phyloP scores from a whole-genome alignment of 2,329 filamentous ascomycete species.

The Alternaria gaisen region DNA sequence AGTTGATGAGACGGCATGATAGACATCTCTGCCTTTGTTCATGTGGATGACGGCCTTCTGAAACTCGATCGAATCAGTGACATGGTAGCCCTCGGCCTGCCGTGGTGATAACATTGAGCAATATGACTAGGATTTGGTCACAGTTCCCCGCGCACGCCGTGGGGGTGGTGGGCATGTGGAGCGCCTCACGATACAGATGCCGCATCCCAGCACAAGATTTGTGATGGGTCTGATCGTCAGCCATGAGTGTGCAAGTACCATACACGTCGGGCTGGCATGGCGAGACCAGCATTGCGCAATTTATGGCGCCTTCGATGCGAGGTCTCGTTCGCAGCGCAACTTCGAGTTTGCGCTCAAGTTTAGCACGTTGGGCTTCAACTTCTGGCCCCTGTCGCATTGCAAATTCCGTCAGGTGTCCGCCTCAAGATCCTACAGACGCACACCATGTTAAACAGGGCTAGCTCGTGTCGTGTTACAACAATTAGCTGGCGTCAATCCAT shows the following conservation, averaged over 20 bases:
- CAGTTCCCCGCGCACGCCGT: slow-evolving; percentile 10
- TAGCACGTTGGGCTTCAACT: slow-evolving; percentile 6
- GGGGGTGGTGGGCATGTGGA: slow-evolving; percentile 9
- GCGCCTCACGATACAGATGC: slow-evolving; percentile 2
- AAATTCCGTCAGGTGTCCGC: slow-evolving; percentile 1
- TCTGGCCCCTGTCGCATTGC: slow-evolving; percentile 3
- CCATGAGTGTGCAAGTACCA: not conserved
- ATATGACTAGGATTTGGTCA: slow-evolving; percentile 7
- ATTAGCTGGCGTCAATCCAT: slow-evolving; percentile 16
- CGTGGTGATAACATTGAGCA: not conserved
- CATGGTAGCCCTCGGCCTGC: slow-evolving; percentile 5
- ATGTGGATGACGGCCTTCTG: slow-evolving; percentile 2
- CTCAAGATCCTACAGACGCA: slow-evolving; percentile 4
- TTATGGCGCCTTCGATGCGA: slow-evolving; percentile 1
- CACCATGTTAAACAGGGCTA: slow-evolving; percentile 7
- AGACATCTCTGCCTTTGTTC: not conserved
- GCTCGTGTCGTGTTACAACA: slow-evolving; percentile 15
- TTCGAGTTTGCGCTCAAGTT: no score
- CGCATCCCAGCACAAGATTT: slow-evolving; percentile 6
- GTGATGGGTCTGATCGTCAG: not conserved
- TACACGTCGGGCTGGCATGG: not conserved
- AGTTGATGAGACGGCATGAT: slow-evolving; percentile 2
- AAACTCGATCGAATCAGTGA: slow-evolving; percentile 9
- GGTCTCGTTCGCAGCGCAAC: not conserved
- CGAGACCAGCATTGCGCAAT: slow-evolving; percentile 7